phyloP scores from a whole-genome alignment of 169 alveolate genomes.

The Cyclospora cayetanensis region DNA sequence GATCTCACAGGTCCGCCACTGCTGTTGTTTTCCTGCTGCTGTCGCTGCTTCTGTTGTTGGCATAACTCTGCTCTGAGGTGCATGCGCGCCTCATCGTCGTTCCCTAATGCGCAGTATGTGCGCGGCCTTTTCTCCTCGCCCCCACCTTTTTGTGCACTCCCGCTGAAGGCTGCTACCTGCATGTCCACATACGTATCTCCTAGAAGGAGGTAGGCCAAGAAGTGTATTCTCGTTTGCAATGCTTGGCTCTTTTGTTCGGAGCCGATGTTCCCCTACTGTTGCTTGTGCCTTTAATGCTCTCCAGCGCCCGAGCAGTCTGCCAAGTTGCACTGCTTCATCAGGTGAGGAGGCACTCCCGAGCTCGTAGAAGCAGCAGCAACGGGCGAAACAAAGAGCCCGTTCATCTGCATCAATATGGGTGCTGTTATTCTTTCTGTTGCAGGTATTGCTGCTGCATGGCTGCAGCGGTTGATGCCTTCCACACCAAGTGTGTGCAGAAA shows the following conservation, averaged over 20 bases:
- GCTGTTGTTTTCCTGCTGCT: conserved; percentile 27
- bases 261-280: conserved; percentile 1
- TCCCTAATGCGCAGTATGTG: not conserved
- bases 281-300: not conserved
- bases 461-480: conserved; percentile 21
- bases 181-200: too few species aligned
- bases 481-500: not conserved
- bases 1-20: not conserved
- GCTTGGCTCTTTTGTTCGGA: too few species aligned
- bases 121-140: not conserved
- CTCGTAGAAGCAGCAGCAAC: not conserved
- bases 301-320: not conserved
- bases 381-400: too few species aligned
- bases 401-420: not conserved
- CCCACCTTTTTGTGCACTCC: too few species aligned
- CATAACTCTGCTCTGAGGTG: too few species aligned
- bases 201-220: too few species aligned
- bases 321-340: conserved; percentile 1
- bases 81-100: too few species aligned
- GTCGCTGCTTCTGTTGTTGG: not conserved
- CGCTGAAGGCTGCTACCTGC: too few species aligned
- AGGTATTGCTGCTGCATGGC: conserved; percentile 10
- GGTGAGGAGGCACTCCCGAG: not conserved
- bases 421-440: conserved; percentile 12
- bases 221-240: too few species aligned